A percentile compares a stretch with the other conserved stretches of the same genome.
These are phyloP conservation scores for Eimeria falciformis DNA, from an alignment of 169 alveolate species.

Conservation along the genomic window DNA sequence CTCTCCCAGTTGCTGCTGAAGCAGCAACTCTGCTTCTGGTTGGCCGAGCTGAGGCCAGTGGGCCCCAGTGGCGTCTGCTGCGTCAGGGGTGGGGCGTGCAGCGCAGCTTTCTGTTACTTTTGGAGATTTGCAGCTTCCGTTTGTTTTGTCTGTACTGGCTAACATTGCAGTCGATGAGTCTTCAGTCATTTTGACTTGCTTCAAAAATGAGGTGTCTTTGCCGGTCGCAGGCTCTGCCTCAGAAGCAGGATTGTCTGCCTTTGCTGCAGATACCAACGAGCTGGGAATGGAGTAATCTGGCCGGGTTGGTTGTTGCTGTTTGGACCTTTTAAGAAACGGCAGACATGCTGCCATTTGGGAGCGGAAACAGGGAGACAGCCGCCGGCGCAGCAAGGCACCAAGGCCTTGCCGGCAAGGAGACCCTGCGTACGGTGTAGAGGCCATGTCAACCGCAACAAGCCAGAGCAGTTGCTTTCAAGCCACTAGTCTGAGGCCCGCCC, in stretches of 20 bases:
- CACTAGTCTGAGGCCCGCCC: no score
- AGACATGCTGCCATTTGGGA: background rate
- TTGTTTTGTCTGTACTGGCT: background rate
- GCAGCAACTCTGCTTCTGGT: background rate
- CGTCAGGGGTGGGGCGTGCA: background rate
- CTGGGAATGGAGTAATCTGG: background rate
- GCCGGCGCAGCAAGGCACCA: background rate
- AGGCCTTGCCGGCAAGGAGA: background rate
- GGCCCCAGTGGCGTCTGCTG: background rate
- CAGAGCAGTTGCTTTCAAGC: no score
- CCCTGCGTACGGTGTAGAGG: background rate
- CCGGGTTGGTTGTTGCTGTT: background rate
- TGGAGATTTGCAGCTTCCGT: background rate
- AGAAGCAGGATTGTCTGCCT: background rate
- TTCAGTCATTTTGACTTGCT: background rate
- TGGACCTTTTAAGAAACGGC: background rate
- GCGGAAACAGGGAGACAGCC: conserved; percentile 1
- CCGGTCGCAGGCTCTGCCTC: background rate
- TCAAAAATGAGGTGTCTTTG: background rate
- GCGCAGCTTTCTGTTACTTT: background rate
- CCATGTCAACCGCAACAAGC: background rate
- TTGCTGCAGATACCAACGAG: background rate
- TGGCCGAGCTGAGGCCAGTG: background rate
- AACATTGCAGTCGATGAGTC: background rate
- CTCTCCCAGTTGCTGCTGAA: background rate